Evolutionary conservation across 208 protist genomes (phyloP).

Genomic region (Leishmania aethiopica): DNA sequence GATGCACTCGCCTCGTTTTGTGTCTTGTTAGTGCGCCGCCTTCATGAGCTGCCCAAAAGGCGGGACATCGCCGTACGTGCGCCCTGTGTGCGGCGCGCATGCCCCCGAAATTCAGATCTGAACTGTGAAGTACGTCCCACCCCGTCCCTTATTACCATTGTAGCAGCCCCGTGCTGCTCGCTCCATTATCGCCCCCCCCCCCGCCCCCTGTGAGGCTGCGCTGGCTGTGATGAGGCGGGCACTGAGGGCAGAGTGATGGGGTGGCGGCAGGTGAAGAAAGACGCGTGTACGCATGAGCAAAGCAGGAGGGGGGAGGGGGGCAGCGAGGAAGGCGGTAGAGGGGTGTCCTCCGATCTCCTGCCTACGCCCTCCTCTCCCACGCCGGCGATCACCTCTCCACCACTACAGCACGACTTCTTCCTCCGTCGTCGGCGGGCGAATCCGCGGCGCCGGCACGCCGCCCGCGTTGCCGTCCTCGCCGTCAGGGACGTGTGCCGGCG

Average conservation of each 20-base stretch:
- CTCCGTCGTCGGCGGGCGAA: slow-evolving; percentile 28
- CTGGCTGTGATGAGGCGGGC: neutral
- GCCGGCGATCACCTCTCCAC: neutral
- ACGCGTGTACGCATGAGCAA: neutral
- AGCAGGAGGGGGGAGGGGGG: neutral
- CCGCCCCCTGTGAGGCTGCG: neutral
- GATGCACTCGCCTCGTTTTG: no score
- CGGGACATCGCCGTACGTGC: neutral
- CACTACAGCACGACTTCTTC: slow-evolving; percentile 49
- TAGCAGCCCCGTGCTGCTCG: neutral
- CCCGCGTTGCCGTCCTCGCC: neutral
- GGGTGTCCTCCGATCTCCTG: neutral
- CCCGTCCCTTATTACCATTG: neutral
- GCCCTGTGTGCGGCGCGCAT: neutral
- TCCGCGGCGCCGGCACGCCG: slow-evolving; percentile 20
- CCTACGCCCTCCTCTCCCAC: neutral
- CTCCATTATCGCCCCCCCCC: neutral
- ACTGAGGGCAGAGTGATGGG: neutral
- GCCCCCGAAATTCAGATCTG: neutral
- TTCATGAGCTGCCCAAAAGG: neutral
- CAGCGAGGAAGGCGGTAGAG: neutral
- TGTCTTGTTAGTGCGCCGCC: no score
- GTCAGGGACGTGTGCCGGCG: neutral
- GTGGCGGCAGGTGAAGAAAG: neutral
- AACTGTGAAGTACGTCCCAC: neutral